Evolutionary conservation across 148 eudicot species (phyloP).

Genomic region (Rheum nobile): DNA sequence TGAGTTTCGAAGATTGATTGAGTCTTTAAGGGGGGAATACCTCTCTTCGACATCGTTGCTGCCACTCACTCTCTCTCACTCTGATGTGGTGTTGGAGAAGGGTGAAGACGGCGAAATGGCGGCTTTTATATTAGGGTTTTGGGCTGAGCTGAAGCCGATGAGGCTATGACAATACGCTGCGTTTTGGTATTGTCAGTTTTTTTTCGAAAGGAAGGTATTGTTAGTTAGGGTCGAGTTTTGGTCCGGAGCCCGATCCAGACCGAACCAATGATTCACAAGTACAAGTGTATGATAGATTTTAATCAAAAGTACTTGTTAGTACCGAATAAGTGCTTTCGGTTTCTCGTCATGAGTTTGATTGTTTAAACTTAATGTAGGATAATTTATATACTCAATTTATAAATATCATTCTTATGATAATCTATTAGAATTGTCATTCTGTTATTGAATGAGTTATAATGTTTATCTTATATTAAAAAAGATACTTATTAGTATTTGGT

Average conservation of each 20-base stretch:
- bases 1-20: not conserved
- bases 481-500: no score
- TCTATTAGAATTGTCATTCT: no score
- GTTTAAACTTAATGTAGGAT: no score
- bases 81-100: not conserved
- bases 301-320: no score
- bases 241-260: not conserved
- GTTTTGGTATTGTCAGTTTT: not conserved
- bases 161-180: not conserved
- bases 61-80: not conserved
- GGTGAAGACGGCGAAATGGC: not conserved
- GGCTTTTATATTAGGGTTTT: slow-evolving; percentile 3
- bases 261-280: not conserved
- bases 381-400: no score
- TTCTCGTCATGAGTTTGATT: no score
- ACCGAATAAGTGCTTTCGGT: no score
- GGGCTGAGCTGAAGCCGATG: not conserved
- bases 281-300: no score
- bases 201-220: no score
- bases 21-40: not conserved
- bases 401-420: no score
- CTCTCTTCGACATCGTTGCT: slow-evolving; percentile 8
- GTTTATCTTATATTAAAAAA: no score
- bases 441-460: no score
- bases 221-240: not conserved